phyloP scores from a whole-genome alignment of 139 green algal genomes.

The Deuterostichococcus epilithicus region DNA sequence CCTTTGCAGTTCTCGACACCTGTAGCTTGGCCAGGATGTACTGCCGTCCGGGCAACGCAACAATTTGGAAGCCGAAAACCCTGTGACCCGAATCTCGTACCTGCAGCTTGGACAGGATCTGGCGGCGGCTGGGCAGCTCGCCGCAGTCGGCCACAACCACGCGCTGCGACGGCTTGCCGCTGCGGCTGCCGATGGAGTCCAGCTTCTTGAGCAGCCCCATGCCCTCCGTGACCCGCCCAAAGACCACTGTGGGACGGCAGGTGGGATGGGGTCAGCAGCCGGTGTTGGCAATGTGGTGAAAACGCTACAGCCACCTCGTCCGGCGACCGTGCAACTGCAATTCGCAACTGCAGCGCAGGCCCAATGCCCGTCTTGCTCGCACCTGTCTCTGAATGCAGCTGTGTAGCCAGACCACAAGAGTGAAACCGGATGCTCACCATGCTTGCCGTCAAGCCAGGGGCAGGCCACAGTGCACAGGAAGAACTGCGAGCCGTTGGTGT shows the following conservation, averaged over 20 bases:
- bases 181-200: conserved; percentile 58
- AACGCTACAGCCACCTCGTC: too few relatives aligned
- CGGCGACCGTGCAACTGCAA: too few relatives aligned
- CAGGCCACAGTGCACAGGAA: conserved; percentile 69
- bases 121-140: conserved; percentile 63
- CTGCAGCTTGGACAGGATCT: conserved; percentile 55
- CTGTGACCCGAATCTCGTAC: too few relatives aligned
- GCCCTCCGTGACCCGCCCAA: conserved; percentile 81
- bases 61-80: too few relatives aligned
- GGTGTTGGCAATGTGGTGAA: neutral
- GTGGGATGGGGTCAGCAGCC: too few relatives aligned
- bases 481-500: conserved; percentile 73
- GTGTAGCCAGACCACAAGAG: neutral
- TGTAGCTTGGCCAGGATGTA: too few relatives aligned
- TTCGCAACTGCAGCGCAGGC: conserved; percentile 1
- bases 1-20: too few relatives aligned
- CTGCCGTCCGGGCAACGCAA: too few relatives aligned
- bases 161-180: conserved; percentile 42
- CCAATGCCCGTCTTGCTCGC: neutral
- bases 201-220: conserved; percentile 73
- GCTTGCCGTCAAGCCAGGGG: conserved; percentile 78
- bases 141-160: conserved; percentile 60
- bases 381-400: neutral
- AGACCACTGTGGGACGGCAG: conserved; percentile 66
- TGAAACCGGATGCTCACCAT: conserved; percentile 41